Conservation (phyloP, 257 asterid species). For the Solanum peruvianum region DNA sequence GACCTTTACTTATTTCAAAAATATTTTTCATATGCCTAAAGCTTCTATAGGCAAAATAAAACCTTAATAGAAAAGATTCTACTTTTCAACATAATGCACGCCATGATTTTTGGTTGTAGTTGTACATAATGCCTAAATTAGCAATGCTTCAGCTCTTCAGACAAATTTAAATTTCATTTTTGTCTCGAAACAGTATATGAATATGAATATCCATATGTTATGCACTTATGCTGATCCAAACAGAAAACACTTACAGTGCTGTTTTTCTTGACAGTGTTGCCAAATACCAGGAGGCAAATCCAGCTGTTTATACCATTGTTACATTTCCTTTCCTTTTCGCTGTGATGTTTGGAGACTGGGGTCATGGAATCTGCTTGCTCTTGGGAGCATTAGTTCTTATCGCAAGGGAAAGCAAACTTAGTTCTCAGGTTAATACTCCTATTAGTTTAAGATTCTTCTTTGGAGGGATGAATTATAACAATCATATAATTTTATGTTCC, state of each 20-base stretch:
- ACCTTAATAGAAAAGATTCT: background rate
- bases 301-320: conserved; percentile 8
- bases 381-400: conserved; percentile 6
- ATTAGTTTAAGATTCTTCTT: background rate
- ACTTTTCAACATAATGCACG: background rate
- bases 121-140: background rate
- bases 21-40: background rate
- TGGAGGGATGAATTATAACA: background rate
- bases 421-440: conserved; percentile 64
- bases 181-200: background rate
- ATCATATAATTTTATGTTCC: background rate
- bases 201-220: background rate
- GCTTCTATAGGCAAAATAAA: background rate
- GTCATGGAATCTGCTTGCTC: conserved; percentile 14
- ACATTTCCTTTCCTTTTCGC: conserved; percentile 13
- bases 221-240: background rate
- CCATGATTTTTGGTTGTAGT: background rate
- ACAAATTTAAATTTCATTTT: background rate
- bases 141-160: background rate
- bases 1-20: background rate
- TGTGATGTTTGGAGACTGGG: conserved; percentile 19
- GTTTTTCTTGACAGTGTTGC: conserved; percentile 6
- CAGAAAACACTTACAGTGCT: background rate
- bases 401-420: conserved; percentile 12
- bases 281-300: conserved; percentile 12